Evolutionary conservation across 2,329 filamentous ascomycete genomes (phyloP), one percentile per base, ranked within the genome.

Genomic region (Arthrobotrys musiformis): DNA sequence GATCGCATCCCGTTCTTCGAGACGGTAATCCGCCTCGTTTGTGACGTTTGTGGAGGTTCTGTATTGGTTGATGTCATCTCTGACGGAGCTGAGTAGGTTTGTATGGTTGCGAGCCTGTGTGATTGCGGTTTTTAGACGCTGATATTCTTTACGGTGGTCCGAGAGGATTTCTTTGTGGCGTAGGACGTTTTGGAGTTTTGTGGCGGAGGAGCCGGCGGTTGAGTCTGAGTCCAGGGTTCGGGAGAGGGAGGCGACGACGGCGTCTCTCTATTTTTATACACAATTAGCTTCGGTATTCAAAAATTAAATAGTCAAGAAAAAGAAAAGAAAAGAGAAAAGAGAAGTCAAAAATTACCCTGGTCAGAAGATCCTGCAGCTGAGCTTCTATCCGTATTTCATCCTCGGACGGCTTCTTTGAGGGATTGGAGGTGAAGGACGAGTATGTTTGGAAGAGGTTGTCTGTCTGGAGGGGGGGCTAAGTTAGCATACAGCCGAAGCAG

Each of bases 151-250:
- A 78, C 90, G 90, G 85, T 99, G 94, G 82, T 97, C 92, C 40
- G 89, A 86, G 15, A 98, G 90, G 83, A 97, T 91, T 85, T 97
- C 94, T 80, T 93, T 92, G 81, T 98, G 93, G 30, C 97, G 91
- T 74, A 92, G 88, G 40, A 99, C 90, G 83, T 98, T 97, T 86
- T 94, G 97, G 82, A 97, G 94, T 85, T 98, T 98, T n/a, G 97
- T 88, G 69, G 94, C 93, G 40, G 94, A 98, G 50, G 93, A 91
- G 61, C 92, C 93, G 75, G 96, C 89, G 69, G 90, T 88, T 22
- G 93, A 90, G 87, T 98, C 94, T 70, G 94, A 97, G 85, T 98
- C 94, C 80, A 98, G 92, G 66, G 97, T 90, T 73, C 94, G 92
- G 80, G 90, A 86, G 70, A 99, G 91, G 84, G 97, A 93, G 74